Evolutionary conservation across 129 eudicot genomes (phyloP).

Genomic region (Centella asiatica): DNA sequence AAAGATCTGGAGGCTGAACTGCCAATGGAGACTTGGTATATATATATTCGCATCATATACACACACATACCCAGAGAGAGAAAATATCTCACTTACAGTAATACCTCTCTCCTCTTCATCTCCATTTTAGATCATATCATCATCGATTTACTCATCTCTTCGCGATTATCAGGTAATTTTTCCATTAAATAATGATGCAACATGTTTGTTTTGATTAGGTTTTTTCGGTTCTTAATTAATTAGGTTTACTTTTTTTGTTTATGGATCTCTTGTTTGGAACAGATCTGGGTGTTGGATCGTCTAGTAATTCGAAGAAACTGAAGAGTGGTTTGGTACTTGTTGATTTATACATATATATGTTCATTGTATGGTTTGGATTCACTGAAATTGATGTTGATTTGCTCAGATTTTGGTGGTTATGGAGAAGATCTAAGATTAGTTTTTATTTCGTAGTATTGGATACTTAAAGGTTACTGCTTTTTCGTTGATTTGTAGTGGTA

Average conservation of each 20-base stretch:
- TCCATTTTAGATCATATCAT: background rate
- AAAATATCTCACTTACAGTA: background rate
- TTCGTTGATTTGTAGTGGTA: background rate
- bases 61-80: background rate
- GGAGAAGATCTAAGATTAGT: slow-evolving; percentile 46
- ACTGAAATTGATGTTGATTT: slow-evolving; percentile 38
- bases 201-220: background rate
- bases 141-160: background rate
- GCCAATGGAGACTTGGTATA: background rate
- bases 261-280: slow-evolving; percentile 6
- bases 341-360: slow-evolving; percentile 29
- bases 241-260: background rate
- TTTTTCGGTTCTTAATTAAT: background rate
- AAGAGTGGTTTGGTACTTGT: slow-evolving; percentile 12
- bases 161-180: background rate
- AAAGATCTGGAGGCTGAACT: background rate
- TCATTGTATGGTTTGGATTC: slow-evolving; percentile 29
- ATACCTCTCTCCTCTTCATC: background rate
- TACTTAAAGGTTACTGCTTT: slow-evolving; percentile 2
- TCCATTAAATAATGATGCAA: background rate
- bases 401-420: slow-evolving; percentile 68
- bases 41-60: no score
- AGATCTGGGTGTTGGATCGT: slow-evolving; percentile 51
- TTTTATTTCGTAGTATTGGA: background rate
- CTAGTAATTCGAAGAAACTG: slow-evolving; percentile 16